phyloP scores from a whole-genome alignment of 306 rosid genomes.

The Vigna mungo region DNA sequence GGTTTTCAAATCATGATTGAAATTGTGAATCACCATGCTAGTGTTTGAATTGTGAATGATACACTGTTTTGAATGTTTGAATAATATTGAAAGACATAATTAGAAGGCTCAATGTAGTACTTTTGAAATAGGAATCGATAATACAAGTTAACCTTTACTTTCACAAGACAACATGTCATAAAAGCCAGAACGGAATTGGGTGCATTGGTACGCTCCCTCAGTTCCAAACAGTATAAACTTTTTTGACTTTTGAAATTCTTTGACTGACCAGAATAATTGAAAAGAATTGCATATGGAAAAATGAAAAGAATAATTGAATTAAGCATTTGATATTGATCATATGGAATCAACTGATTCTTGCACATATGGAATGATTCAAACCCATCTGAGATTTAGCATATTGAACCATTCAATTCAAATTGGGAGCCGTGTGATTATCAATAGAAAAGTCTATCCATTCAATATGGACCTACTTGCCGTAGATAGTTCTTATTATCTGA shows the following conservation, averaged over 20 bases:
- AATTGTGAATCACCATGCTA: too few relatives aligned
- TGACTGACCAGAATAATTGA: not conserved
- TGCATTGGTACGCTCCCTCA: not conserved
- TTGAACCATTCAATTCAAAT: not conserved
- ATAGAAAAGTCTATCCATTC: not conserved
- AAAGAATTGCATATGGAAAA: not conserved
- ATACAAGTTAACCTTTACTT: not conserved
- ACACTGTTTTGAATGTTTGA: too few relatives aligned
- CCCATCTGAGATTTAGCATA: not conserved
- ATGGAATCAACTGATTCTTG: not conserved
- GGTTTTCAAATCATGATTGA: too few relatives aligned
- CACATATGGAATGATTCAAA: not conserved
- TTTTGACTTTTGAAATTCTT: not conserved
- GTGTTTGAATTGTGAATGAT: too few relatives aligned
- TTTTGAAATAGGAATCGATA: not conserved
- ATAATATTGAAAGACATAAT: not conserved
- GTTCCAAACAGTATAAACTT: not conserved
- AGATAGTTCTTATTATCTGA: slow-evolving; percentile 19
- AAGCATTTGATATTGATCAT: not conserved
- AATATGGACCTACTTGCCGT: slow-evolving; percentile 3
- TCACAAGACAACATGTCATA: not conserved
- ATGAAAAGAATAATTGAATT: not conserved
- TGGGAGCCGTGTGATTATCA: not conserved
- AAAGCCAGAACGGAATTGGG: not conserved
- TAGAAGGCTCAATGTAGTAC: not conserved